Conservation (phyloP, 1,284 basidiomycete species). For the Chiua sp. region DNA sequence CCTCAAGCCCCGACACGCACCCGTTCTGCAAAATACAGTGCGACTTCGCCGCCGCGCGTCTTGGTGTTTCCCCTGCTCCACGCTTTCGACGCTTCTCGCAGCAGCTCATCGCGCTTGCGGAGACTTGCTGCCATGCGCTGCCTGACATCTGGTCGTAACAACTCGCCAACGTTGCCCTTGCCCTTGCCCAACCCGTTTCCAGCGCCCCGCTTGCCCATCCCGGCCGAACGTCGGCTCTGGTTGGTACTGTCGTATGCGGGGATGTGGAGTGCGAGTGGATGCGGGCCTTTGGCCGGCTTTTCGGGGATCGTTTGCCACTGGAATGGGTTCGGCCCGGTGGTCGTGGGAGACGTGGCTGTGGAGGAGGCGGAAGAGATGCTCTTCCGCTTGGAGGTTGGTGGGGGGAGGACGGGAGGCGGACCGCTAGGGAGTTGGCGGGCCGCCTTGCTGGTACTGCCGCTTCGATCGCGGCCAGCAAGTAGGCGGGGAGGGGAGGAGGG, state of each 20-base stretch:
- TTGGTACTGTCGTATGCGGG: conserved; percentile 61
- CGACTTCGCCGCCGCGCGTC: conserved; percentile 70
- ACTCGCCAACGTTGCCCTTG: conserved; percentile 51
- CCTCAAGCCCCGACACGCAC: conserved; percentile 37
- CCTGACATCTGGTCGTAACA: conserved; percentile 27
- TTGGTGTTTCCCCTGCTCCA: conserved; percentile 65
- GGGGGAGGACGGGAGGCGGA: conserved; percentile 38
- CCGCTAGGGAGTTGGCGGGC: conserved; percentile 32
- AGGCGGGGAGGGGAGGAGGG: conserved; percentile 5
- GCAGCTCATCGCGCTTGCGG: conserved; percentile 56
- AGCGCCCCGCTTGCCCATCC: no score
- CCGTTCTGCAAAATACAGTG: conserved; percentile 68
- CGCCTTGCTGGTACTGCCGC: conserved; percentile 11
- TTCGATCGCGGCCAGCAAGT: conserved; percentile 15
- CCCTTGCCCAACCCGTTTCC: conserved; percentile 50
- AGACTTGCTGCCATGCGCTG: conserved; percentile 51
- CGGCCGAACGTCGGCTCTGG: conserved; percentile 38
- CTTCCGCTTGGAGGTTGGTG: conserved; percentile 36
- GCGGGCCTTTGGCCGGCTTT: conserved; percentile 37
- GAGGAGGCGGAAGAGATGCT: conserved; percentile 9
- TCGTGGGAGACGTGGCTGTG: conserved; percentile 16
- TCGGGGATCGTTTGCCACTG: conserved; percentile 66
- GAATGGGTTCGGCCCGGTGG: conserved; percentile 37
- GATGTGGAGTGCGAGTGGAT: conserved; percentile 54
- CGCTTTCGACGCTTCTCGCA: conserved; percentile 66